A percentile compares a stretch with the other conserved stretches of the same genome.
These are phyloP conservation scores for Didymella segeticola DNA, from an alignment of 2,329 filamentous ascomycete species.

Conservation along the genomic window DNA sequence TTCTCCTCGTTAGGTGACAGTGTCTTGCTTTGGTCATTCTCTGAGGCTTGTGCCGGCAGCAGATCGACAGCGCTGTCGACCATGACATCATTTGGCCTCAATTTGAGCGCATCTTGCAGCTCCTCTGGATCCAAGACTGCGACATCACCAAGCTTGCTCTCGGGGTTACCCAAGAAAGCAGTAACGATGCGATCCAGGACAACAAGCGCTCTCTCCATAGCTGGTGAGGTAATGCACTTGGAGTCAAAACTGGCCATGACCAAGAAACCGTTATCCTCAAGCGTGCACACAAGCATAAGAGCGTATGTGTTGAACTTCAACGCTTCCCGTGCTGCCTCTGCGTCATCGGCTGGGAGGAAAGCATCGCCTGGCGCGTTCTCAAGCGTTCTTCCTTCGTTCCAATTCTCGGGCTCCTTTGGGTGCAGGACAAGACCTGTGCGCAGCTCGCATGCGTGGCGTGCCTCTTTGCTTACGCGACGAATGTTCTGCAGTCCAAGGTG, in stretches of 20 bases:
- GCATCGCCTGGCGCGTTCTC: constrained; percentile 55
- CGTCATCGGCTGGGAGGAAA: constrained; percentile 63
- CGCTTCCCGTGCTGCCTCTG: constrained; percentile 65
- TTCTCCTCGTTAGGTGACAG: constrained; percentile 37
- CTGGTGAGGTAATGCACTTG: constrained; percentile 59
- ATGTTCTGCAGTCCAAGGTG: constrained; percentile 69
- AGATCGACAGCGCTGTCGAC: constrained; percentile 31
- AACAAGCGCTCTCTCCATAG: constrained; percentile 61
- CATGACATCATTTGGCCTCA: constrained; percentile 33
- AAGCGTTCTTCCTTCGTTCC: constrained; percentile 19
- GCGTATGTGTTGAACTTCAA: constrained; percentile 65
- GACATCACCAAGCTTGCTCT: constrained; percentile 39
- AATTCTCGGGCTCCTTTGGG: constrained; percentile 41
- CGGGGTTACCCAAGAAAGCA: constrained; percentile 55
- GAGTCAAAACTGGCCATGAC: constrained; percentile 72
- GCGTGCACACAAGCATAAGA: constrained; percentile 69
- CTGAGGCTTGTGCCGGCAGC: constrained; percentile 10
- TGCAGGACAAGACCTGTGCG: constrained; percentile 49
- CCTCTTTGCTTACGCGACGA: constrained; percentile 50
- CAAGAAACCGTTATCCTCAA: constrained; percentile 62
- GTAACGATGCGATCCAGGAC: constrained; percentile 61
- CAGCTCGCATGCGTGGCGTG: constrained; percentile 44
- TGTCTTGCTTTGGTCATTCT: constrained; percentile 7
- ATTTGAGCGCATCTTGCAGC: constrained; percentile 31
- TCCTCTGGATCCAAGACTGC: constrained; percentile 40